Percentiles rank a stretch among this genome's conserved stretches.
Conservation (phyloP, 192 early-diverging fungal species). For the Coemansia sp. region DNA sequence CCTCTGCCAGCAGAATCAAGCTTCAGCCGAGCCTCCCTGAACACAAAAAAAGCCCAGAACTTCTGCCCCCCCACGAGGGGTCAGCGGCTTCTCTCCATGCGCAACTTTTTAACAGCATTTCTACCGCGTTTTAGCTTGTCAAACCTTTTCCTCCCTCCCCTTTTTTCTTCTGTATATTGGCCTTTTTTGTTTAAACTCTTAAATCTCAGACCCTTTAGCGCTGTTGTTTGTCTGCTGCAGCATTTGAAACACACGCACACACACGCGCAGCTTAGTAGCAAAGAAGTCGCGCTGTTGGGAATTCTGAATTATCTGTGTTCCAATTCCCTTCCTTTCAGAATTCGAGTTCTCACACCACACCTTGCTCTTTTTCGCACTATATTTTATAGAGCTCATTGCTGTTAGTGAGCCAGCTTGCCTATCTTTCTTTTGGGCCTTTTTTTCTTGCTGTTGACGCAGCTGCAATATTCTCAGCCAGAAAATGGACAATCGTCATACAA, state of each 20-base stretch:
- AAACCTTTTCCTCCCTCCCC: neutral
- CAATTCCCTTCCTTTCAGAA: neutral
- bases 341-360: neutral
- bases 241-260: neutral
- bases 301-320: neutral
- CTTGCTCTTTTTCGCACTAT: neutral
- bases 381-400: neutral
- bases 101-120: slow-evolving; percentile 3
- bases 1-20: too few relatives aligned
- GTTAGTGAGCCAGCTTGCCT: too few relatives aligned
- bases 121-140: too few relatives aligned
- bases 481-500: slow-evolving; percentile 30
- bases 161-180: neutral
- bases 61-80: neutral
- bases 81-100: neutral
- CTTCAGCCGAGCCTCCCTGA: neutral
- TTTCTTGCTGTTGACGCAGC: neutral
- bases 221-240: slow-evolving; percentile 1
- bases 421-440: too few relatives aligned
- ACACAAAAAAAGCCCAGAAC: neutral
- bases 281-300: neutral
- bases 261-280: neutral
- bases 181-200: neutral
- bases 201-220: neutral
- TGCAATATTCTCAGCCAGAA: neutral